A percentile compares a stretch with the other conserved stretches of the same genome.
Evolutionary conservation across 257 asterid genomes (phyloP).

Genomic region (Fraxinus cuspidata): DNA sequence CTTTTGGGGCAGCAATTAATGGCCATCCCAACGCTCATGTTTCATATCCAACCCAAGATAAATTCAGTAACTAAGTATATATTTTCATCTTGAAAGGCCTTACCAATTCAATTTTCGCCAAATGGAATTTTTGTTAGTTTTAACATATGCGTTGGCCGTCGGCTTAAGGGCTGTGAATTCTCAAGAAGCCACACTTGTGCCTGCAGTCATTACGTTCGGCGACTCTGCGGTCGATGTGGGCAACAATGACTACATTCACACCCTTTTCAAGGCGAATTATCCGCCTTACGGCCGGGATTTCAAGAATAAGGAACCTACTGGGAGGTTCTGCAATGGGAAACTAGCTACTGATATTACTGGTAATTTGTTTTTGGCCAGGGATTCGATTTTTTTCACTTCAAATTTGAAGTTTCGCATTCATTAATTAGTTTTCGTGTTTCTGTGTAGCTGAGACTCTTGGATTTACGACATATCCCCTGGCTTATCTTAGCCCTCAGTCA

Average conservation of each 20-base stretch:
- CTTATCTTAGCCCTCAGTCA: slow-evolving; percentile 96
- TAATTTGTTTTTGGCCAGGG: slow-evolving; percentile 16
- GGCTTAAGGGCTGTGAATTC: slow-evolving; percentile 32
- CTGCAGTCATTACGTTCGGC: slow-evolving; percentile 84
- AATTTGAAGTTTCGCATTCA: background rate
- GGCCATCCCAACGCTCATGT: slow-evolving; percentile 53
- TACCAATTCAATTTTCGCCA: background rate
- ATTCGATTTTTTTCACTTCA: background rate
- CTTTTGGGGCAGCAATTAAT: slow-evolving; percentile 46
- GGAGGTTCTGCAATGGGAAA: slow-evolving; percentile 90
- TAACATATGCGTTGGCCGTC: slow-evolving; percentile 37
- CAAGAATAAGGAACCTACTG: slow-evolving; percentile 59
- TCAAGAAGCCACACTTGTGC: slow-evolving; percentile 55
- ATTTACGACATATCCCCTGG: slow-evolving; percentile 63
- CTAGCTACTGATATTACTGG: slow-evolving; percentile 93
- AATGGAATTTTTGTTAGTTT: slow-evolving; percentile 31
- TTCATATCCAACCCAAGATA: slow-evolving; percentile 18
- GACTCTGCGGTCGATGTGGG: slow-evolving; percentile 84
- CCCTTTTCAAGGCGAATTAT: slow-evolving; percentile 70
- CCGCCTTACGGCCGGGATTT: slow-evolving; percentile 95
- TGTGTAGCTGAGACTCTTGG: slow-evolving; percentile 82
- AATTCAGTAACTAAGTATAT: background rate
- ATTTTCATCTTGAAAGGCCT: background rate
- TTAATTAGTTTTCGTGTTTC: background rate
- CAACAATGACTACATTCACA: slow-evolving; percentile 68